Evolutionary conservation across 495 filamentous ascomycete genomes (phyloP).

Genomic region (Parathielavia appendiculata): DNA sequence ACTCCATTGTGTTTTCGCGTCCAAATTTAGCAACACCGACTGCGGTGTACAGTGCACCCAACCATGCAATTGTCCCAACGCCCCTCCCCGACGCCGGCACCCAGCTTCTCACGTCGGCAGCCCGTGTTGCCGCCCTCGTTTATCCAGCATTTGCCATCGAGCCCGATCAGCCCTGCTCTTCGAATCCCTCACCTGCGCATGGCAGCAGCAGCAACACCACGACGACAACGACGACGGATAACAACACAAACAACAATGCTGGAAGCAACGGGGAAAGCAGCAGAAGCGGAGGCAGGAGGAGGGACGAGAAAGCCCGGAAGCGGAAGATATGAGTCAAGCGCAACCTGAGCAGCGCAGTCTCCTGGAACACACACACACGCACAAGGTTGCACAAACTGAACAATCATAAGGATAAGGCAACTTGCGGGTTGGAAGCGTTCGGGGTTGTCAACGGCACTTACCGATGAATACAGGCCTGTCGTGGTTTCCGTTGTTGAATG

Average conservation of each 20-base stretch:
- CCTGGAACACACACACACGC: too few species aligned
- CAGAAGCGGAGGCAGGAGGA: background rate
- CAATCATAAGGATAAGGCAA: too few species aligned
- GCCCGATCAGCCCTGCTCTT: background rate
- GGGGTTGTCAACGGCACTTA: too few species aligned
- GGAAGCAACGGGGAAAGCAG: background rate
- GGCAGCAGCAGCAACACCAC: too few species aligned
- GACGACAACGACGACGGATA: background rate
- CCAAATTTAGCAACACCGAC: too few species aligned
- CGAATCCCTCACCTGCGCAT: too few species aligned
- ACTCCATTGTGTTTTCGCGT: too few species aligned
- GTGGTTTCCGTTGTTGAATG: too few species aligned
- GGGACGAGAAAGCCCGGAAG: background rate
- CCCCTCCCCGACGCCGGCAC: background rate
- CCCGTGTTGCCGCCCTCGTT: slow-evolving; percentile 5
- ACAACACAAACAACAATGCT: background rate
- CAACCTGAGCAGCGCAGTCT: background rate
- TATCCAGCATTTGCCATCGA: background rate
- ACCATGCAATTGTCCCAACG: slow-evolving; percentile 2
- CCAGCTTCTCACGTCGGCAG: background rate
- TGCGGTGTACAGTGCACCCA: background rate
- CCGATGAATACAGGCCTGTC: too few species aligned
- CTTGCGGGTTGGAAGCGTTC: too few species aligned
- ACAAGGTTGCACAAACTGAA: too few species aligned
- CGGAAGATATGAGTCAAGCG: background rate